These are phyloP conservation scores for Eucalyptus marginata DNA, from an alignment of 345 rosid species.

Conservation along the genomic window DNA sequence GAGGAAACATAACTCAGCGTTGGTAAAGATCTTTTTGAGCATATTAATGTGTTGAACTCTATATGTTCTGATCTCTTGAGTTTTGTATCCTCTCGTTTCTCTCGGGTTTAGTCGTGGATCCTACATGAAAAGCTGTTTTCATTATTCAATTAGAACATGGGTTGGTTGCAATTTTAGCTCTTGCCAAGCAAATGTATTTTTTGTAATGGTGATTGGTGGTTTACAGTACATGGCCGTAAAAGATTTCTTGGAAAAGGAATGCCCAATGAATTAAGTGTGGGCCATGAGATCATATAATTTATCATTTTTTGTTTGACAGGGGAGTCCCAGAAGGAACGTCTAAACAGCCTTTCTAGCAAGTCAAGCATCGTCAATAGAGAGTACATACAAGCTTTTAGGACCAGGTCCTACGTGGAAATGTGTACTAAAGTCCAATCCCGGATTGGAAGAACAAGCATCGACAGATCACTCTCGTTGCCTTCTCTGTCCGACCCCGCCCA, in stretches of 20 bases:
- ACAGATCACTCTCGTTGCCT: slow-evolving; percentile 10
- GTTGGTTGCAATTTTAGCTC: neutral
- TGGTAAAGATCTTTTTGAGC: neutral
- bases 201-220: neutral
- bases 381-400: slow-evolving; percentile 72
- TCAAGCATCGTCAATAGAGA: slow-evolving; percentile 52
- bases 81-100: neutral
- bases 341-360: neutral
- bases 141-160: neutral
- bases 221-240: neutral
- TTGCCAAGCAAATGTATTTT: neutral
- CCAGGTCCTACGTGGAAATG: slow-evolving; percentile 58
- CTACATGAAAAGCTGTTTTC: neutral
- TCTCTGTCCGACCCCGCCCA: neutral
- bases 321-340: neutral
- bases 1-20: neutral
- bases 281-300: neutral
- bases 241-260: neutral
- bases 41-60: neutral
- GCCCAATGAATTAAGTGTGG: neutral
- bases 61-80: neutral
- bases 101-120: neutral
- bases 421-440: slow-evolving; percentile 43
- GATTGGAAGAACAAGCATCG: neutral
- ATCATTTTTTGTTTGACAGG: neutral